Conservation (phyloP, 176 grass and related monocot species). For the Triticum dicoccoides region DNA sequence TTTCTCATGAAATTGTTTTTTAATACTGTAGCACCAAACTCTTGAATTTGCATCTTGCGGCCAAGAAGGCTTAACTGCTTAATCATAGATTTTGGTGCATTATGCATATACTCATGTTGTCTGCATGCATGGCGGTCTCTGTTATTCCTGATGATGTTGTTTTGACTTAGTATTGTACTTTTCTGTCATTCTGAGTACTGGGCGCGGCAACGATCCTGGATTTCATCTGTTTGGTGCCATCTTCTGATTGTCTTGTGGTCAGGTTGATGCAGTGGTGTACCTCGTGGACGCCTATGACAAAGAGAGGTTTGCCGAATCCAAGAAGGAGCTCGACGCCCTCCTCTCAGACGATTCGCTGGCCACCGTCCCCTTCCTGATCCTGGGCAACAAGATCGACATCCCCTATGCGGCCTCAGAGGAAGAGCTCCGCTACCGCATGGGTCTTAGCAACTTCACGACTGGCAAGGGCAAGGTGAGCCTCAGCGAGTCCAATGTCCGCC, state of each 20-base stretch:
- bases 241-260: background rate
- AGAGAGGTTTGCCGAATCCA: conserved; percentile 82
- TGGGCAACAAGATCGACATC: conserved; percentile 89
- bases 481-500: conserved; percentile 57
- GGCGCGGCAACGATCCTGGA: background rate
- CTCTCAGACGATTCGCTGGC: conserved; percentile 62
- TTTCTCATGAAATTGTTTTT: background rate
- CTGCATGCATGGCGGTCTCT: background rate
- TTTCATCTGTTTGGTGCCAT: background rate
- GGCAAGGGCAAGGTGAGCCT: conserved; percentile 81
- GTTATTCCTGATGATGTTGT: background rate
- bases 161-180: background rate
- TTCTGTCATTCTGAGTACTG: background rate
- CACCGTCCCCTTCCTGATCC: conserved; percentile 67
- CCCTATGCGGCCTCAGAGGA: conserved; percentile 68
- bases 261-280: conserved; percentile 93
- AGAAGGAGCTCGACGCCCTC: conserved; percentile 70
- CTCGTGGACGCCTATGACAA: conserved; percentile 72
- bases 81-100: background rate
- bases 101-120: background rate
- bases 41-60: background rate
- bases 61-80: background rate
- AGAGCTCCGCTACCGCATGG: conserved; percentile 68
- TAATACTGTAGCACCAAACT: background rate
- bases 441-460: conserved; percentile 73